phyloP scores from a whole-genome alignment of 1,284 basidiomycete species.

The Naganishia albida region DNA sequence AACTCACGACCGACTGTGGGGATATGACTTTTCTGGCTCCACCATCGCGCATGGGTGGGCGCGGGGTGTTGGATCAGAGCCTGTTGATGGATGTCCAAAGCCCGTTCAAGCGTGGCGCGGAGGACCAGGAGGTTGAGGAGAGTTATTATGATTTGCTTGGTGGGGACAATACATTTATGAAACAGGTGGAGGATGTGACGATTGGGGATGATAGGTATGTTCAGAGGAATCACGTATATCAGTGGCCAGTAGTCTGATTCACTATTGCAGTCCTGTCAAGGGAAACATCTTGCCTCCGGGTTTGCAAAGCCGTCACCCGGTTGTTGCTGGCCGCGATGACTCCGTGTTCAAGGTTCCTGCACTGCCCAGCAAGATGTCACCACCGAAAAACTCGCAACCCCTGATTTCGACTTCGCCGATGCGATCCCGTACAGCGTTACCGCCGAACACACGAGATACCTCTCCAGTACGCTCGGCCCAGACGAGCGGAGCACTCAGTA shows the following conservation, averaged over 20 bases:
- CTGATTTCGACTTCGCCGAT: not conserved
- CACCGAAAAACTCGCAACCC: not conserved
- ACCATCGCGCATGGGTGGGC: not conserved
- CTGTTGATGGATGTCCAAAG: slow-evolving; percentile 17
- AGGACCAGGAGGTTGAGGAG: slow-evolving; percentile 3
- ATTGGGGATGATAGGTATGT: slow-evolving; percentile 13
- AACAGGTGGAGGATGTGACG: slow-evolving; percentile 9
- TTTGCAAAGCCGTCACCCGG: not conserved
- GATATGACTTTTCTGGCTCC: not conserved
- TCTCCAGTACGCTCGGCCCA: not conserved
- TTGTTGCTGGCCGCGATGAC: not conserved
- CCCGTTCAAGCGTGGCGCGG: slow-evolving; percentile 14
- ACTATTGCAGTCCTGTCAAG: slow-evolving; percentile 3
- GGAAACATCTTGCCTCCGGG: slow-evolving; percentile 14
- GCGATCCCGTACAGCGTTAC: not conserved
- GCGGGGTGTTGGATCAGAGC: not conserved
- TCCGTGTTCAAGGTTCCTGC: slow-evolving; percentile 20
- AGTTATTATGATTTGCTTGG: slow-evolving; percentile 27
- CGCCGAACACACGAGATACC: not conserved
- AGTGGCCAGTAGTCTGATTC: not conserved
- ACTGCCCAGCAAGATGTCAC: not conserved
- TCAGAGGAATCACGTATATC: no score
- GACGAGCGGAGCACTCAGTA: not conserved
- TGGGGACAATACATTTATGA: slow-evolving; percentile 20
- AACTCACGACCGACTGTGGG: slow-evolving; percentile 15